Evolutionary conservation across 805 yeast genomes (phyloP).

Genomic region (Yarrowia sp.): DNA sequence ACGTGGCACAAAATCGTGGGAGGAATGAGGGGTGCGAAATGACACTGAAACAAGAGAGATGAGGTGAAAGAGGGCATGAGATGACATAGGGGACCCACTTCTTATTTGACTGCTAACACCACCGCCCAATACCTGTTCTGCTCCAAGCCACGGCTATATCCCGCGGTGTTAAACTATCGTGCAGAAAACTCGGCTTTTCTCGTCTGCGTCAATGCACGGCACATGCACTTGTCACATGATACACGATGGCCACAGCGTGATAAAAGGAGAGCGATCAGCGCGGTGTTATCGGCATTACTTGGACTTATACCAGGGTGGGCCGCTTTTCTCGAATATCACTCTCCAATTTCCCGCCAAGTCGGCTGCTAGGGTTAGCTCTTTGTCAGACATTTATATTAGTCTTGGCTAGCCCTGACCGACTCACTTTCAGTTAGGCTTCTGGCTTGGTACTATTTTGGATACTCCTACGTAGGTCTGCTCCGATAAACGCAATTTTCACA

Average conservation of each 20-base stretch:
- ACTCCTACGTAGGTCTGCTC: slow-evolving; percentile 32
- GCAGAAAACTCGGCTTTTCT: slow-evolving; percentile 26
- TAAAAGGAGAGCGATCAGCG: not conserved
- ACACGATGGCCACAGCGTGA: slow-evolving; percentile 6
- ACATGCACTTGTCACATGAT: slow-evolving; percentile 36
- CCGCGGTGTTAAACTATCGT: slow-evolving; percentile 21
- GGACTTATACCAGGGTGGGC: too few species aligned
- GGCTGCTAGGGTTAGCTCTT: slow-evolving; percentile 11
- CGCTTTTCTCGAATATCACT: too few species aligned
- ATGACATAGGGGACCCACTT: too few species aligned
- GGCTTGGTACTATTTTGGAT: slow-evolving; percentile 28
- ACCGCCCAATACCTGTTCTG: too few species aligned
- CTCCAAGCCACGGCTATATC: slow-evolving; percentile 18
- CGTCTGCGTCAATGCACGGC: slow-evolving; percentile 27
- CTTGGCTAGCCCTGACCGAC: slow-evolving; percentile 34
- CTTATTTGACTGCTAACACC: too few species aligned
- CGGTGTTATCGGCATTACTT: too few species aligned
- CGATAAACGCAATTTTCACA: slow-evolving; percentile 37
- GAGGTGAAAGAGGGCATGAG: too few species aligned
- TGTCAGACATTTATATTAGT: slow-evolving; percentile 23
- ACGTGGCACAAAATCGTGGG: slow-evolving; percentile 2
- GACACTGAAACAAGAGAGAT: not conserved
- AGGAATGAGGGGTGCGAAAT: not conserved
- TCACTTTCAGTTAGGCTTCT: slow-evolving; percentile 29
- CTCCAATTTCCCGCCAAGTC: too few species aligned